A percentile compares a stretch with the other conserved stretches of the same genome.
Conservation (phyloP, 202 grass and related monocot species). For the Cymbopogon flexuosus region DNA sequence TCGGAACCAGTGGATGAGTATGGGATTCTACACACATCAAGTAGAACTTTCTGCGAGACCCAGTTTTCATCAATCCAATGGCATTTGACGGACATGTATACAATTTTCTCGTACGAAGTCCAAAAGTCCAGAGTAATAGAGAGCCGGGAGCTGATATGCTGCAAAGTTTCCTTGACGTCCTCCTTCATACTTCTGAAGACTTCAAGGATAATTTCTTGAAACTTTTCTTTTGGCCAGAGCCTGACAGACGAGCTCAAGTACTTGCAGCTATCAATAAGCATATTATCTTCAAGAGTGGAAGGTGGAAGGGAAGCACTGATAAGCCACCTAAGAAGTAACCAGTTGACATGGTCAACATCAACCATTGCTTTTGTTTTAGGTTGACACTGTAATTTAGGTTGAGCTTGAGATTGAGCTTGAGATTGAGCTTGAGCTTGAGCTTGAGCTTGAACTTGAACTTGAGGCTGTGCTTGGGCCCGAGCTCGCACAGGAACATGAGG, state of each 20-base stretch:
- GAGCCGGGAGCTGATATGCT: conserved; percentile 53
- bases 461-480: conserved; percentile 21
- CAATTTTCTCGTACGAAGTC: conserved; percentile 74
- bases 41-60: conserved; percentile 63
- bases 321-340: conserved; percentile 85
- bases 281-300: conserved; percentile 49
- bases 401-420: conserved; percentile 29
- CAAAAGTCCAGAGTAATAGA: conserved; percentile 82
- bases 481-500: conserved; percentile 28
- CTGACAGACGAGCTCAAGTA: conserved; percentile 57
- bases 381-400: conserved; percentile 31
- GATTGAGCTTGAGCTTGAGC: conserved; percentile 12
- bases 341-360: conserved; percentile 77
- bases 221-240: conserved; percentile 76
- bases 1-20: conserved; percentile 56
- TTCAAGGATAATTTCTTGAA: conserved; percentile 56
- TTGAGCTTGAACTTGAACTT: neutral
- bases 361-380: conserved; percentile 40
- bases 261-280: conserved; percentile 63
- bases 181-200: conserved; percentile 81
- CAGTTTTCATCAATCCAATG: conserved; percentile 93
- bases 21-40: conserved; percentile 71
- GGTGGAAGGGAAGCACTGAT: conserved; percentile 57
- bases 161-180: conserved; percentile 62
- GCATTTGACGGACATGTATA: conserved; percentile 84